Evolutionary conservation across 768 basidiomycete genomes (phyloP).

Genomic region (Coprinellus micaceus): DNA sequence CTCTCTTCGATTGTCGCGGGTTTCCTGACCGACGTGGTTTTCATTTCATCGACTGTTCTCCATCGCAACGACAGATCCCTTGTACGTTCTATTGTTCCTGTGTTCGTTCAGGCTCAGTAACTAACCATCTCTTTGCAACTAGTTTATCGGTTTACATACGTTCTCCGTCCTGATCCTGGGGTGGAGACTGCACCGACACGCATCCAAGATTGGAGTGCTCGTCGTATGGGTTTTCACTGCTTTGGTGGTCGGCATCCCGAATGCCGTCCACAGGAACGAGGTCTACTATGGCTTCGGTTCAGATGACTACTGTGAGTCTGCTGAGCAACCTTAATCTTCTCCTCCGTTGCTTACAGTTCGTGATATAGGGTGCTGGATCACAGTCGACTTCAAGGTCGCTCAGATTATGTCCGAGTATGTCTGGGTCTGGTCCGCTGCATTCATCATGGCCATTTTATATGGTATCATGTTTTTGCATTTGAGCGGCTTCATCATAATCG

Average conservation of each 20-base stretch:
- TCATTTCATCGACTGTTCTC: too few relatives aligned
- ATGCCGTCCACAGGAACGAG: slow-evolving; percentile 29
- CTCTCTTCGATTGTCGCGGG: slow-evolving; percentile 9
- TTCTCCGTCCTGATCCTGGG: slow-evolving; percentile 47
- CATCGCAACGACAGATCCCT: slow-evolving; percentile 16
- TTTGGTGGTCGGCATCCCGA: slow-evolving; percentile 37
- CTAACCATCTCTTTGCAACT: not conserved
- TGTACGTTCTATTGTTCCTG: slow-evolving; percentile 13
- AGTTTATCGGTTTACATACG: slow-evolving; percentile 48
- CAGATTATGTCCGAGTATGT: slow-evolving; percentile 46
- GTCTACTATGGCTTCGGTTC: slow-evolving; percentile 32
- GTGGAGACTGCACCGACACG: slow-evolving; percentile 26
- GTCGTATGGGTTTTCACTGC: slow-evolving; percentile 38
- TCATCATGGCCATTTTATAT: slow-evolving; percentile 41
- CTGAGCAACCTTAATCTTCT: not conserved
- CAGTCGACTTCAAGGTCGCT: slow-evolving; percentile 27
- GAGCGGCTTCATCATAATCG: slow-evolving; percentile 32
- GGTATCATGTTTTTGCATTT: slow-evolving; percentile 42
- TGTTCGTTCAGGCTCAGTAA: not conserved
- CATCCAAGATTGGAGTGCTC: slow-evolving; percentile 30
- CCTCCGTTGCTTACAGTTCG: not conserved
- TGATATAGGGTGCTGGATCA: slow-evolving; percentile 53
- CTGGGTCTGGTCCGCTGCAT: slow-evolving; percentile 49
- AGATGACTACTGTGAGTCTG: slow-evolving; percentile 38
- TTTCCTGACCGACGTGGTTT: slow-evolving; percentile 2